Evolutionary conservation across 108 stramenopile genomes (phyloP), one percentile per base, ranked within the genome.

Genomic region (Conticribra weissflogii): DNA sequence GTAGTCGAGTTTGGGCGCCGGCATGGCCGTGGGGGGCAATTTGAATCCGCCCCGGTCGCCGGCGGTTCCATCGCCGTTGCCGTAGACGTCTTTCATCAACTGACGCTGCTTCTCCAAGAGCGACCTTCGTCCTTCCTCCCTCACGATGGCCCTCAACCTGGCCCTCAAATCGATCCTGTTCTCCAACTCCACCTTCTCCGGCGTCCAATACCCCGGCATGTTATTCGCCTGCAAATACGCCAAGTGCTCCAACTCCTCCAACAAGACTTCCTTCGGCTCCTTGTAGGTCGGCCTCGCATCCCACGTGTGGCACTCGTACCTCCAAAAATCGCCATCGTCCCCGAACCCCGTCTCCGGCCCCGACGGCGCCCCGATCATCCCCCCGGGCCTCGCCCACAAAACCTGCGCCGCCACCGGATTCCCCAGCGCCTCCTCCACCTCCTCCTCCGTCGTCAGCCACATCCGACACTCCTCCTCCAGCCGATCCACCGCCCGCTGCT

Each of bases 391-490:
- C 3, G 81, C 59, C 93, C 93, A 94, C 44, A 94, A 72, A 44
- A 75, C 44, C 59, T 94, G 93, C 29, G 80, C 67, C 41, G 85
- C 86, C 19, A 79, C 75, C 17, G 75, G 75, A 56, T 71, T 76
- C 30, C 83, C 77, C 65, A 94, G 82, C 9, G 87, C 87, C 48
- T 82, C 84, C 56, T 94, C 90, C 0, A 94, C 90, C 82, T 94
- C 93, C 59, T 90, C 90, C 2, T 75, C 57, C 21, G 82, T 88
- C 5, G 93, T 90, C 54, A 94, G 48, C 93, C 93, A 94, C 41
- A 87, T 54, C 22, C 54, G 83, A 47, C 86, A 82, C 74, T 90
- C 93, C 14, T 74, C 71, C 74, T 94, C 93, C 58, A 94, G 65
- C 57, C 90, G 87, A 62, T 91, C 79, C 36, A 94, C 74, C n/a